A percentile compares a stretch with the other conserved stretches of the same genome.
Evolutionary conservation across 2,329 filamentous ascomycete genomes (phyloP).

Genomic region (Cladophialophora psammophila): DNA sequence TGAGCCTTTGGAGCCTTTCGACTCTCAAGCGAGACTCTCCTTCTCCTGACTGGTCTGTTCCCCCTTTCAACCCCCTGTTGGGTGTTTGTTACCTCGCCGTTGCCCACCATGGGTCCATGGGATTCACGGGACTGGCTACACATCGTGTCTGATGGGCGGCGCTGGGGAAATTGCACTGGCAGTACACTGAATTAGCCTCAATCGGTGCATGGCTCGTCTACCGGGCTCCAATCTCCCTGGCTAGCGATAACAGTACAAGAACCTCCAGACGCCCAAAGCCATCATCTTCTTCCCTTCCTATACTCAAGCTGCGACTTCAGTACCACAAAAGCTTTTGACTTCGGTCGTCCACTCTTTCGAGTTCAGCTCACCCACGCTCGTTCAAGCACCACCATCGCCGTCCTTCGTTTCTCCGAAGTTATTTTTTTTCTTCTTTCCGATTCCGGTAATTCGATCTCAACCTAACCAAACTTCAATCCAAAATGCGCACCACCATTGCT

Average conservation of each 20-base stretch:
- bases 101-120: constrained; percentile 11
- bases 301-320: constrained; percentile 38
- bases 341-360: constrained; percentile 43
- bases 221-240: constrained; percentile 35
- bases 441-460: constrained; percentile 30
- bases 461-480: constrained; percentile 26
- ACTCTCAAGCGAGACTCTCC: constrained; percentile 1
- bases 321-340: constrained; percentile 37
- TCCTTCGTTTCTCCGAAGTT: constrained; percentile 25
- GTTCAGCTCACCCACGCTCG: constrained; percentile 39
- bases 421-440: constrained; percentile 27
- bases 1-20: constrained; percentile 25
- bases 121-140: constrained; percentile 15
- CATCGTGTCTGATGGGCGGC: constrained; percentile 18
- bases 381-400: constrained; percentile 29
- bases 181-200: constrained; percentile 22
- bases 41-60: constrained; percentile 9
- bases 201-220: constrained; percentile 16
- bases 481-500: constrained; percentile 45
- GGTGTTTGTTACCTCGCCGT: constrained; percentile 15
- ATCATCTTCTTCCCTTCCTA: constrained; percentile 28
- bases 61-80: constrained; percentile 21
- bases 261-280: constrained; percentile 33
- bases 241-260: constrained; percentile 32
- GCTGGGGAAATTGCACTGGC: constrained; percentile 28